These are phyloP conservation scores for Xylaria sp. DNA, from an alignment of 2,329 filamentous ascomycete species.

Conservation along the genomic window DNA sequence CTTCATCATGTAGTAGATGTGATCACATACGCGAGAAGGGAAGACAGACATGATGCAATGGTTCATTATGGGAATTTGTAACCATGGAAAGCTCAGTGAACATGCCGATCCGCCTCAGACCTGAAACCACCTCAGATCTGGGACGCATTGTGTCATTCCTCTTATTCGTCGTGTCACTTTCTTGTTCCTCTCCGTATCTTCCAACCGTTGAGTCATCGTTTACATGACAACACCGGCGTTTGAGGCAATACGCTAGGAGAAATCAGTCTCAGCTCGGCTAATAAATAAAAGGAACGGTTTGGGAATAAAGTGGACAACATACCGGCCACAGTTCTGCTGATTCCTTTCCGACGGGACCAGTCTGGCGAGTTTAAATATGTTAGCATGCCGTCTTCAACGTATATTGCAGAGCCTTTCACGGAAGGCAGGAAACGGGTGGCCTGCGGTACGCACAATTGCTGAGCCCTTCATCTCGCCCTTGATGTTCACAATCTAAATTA, in stretches of 20 bases:
- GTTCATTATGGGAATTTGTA: not conserved
- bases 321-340: conserved; percentile 1
- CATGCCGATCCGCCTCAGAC: not conserved
- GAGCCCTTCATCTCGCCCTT: not conserved
- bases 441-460: not conserved
- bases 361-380: not conserved
- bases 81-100: not conserved
- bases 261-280: not conserved
- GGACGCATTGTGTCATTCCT: not conserved
- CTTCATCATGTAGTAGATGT: not conserved
- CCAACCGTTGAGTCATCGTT: not conserved
- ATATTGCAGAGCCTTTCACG: not conserved
- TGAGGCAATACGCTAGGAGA: not conserved
- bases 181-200: not conserved
- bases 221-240: conserved; percentile 1
- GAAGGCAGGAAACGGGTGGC: not conserved
- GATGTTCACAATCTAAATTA: not conserved
- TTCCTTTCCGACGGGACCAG: not conserved
- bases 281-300: too few relatives aligned
- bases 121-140: not conserved
- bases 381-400: not conserved
- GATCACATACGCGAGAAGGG: not conserved
- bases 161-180: not conserved
- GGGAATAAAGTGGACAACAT: not conserved
- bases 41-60: not conserved